Conservation (phyloP, 148 eudicot species). For the Rhododendron simsii region DNA sequence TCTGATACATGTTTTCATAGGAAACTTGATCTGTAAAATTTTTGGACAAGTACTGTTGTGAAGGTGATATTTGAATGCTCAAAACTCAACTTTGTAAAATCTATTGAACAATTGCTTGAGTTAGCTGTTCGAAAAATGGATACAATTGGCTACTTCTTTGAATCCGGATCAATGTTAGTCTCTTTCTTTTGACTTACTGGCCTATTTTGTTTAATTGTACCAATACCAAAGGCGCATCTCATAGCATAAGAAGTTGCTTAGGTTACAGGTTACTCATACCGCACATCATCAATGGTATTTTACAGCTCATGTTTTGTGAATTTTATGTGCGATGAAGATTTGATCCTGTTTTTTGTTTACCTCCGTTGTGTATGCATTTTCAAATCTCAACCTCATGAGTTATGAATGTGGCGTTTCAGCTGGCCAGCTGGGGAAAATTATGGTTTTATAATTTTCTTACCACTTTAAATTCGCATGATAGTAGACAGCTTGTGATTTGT, state of each 20-base stretch:
- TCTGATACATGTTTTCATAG: neutral
- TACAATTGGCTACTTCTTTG: neutral
- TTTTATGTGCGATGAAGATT: neutral
- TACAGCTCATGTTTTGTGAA: neutral
- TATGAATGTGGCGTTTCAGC: neutral
- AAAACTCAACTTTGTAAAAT: neutral
- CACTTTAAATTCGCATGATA: neutral
- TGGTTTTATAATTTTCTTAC: neutral
- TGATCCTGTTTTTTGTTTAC: neutral
- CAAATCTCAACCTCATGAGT: neutral
- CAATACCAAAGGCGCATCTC: neutral
- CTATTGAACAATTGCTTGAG: neutral
- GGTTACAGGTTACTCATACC: neutral
- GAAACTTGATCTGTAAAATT: conserved; percentile 13
- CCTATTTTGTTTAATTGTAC: neutral
- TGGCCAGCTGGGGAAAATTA: neutral
- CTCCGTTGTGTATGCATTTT: neutral
- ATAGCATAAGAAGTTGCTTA: neutral
- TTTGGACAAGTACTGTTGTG: conserved; percentile 14
- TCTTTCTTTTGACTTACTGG: neutral
- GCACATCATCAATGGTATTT: neutral
- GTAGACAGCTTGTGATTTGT: neutral
- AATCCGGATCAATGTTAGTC: neutral
- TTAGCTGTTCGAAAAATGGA: neutral
- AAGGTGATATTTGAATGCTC: neutral